phyloP scores from a whole-genome alignment of 176 grass and related monocot species.

The Saccharum officinarum region DNA sequence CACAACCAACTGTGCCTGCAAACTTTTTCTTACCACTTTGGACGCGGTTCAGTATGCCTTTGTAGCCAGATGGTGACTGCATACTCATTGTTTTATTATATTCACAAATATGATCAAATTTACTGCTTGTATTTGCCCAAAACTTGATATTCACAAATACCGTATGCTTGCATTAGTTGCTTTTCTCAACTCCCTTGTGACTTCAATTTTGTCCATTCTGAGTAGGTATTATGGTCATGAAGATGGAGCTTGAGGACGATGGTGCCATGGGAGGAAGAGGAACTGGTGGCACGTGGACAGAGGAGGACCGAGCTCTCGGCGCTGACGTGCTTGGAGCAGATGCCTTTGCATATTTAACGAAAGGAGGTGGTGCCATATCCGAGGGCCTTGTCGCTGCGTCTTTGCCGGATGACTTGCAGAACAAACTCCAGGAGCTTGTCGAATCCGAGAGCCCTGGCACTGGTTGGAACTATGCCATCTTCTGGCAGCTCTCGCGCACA shows the following conservation, averaged over 20 bases:
- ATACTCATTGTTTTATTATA: neutral
- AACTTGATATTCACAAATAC: neutral
- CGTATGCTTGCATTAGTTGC: neutral
- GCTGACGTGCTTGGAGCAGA: constrained; percentile 67
- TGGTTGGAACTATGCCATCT: constrained; percentile 96
- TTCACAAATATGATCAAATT: neutral
- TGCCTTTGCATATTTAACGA: constrained; percentile 79
- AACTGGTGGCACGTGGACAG: constrained; percentile 60
- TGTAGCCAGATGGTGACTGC: neutral
- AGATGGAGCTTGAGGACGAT: constrained; percentile 56
- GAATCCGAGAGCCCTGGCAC: constrained; percentile 56
- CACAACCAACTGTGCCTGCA: neutral
- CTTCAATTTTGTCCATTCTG: neutral
- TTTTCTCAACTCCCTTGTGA: neutral
- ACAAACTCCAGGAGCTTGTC: constrained; percentile 80
- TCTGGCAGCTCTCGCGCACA: constrained; percentile 89
- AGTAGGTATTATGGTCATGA: constrained; percentile 57
- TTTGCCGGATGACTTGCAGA: constrained; percentile 69
- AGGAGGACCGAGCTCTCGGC: constrained; percentile 60
- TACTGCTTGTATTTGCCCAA: neutral
- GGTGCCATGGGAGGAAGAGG: constrained; percentile 25
- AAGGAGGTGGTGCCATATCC: constrained; percentile 59
- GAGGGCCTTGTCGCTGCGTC: constrained; percentile 63
- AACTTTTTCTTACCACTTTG: neutral
- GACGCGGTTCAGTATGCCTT: neutral